Conservation (phyloP, 1,284 basidiomycete genomes). For the Cryptococcus hybrid region DNA sequence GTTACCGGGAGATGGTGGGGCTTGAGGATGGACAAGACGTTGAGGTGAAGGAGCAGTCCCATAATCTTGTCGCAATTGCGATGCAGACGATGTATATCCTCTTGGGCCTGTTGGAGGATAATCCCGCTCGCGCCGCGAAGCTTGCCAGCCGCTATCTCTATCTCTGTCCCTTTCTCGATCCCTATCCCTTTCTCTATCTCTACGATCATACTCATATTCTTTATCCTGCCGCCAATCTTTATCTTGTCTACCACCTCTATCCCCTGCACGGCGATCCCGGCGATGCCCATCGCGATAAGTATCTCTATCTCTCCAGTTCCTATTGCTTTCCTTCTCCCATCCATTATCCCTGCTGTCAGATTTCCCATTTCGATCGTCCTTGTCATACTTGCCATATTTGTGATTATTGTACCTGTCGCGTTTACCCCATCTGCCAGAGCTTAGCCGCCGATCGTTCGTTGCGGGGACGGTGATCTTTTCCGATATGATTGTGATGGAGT, state of each 20-base stretch:
- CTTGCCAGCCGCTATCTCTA: not conserved
- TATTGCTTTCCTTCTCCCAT: too few species aligned
- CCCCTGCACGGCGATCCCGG: not conserved
- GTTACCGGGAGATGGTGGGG: too few species aligned
- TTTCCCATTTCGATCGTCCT: too few species aligned
- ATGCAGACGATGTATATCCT: too few species aligned
- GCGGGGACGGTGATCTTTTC: not conserved
- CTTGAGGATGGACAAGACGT: too few species aligned
- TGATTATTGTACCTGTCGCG: not conserved
- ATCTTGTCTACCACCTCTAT: not conserved
- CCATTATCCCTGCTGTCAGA: too few species aligned
- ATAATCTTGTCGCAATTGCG: too few species aligned
- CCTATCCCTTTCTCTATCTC: not conserved
- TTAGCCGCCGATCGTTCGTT: not conserved
- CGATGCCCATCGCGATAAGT: not conserved
- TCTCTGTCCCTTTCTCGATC: not conserved
- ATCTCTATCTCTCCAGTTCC: too few species aligned
- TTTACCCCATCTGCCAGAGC: not conserved
- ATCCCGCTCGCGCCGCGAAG: not conserved
- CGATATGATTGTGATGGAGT: not conserved
- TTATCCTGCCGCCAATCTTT: not conserved
- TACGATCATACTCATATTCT: not conserved
- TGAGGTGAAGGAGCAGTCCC: too few species aligned
- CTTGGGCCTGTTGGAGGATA: too few species aligned
- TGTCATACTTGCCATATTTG: too few species aligned